Percentiles rank a stretch among this genome's conserved stretches.
Evolutionary conservation across 83 land plant genomes (phyloP).

Genomic region (Diphasiastrum complanatum): DNA sequence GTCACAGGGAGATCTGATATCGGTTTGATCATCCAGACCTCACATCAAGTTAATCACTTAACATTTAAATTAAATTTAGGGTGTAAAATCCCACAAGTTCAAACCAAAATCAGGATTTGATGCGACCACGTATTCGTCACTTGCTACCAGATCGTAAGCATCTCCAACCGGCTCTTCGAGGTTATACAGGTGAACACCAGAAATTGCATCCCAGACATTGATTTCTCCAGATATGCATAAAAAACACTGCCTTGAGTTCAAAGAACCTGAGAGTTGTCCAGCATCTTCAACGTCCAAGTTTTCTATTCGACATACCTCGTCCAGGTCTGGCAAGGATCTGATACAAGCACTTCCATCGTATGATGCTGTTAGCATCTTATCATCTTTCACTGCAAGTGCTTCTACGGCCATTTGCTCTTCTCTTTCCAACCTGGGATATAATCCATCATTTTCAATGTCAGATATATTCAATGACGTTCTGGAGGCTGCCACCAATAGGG

Average conservation of each 20-base stretch:
- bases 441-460: not conserved
- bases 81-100: constrained; percentile 7
- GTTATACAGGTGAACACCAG: constrained; percentile 7
- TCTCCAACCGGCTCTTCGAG: not conserved
- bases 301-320: not conserved
- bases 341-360: constrained; percentile 4
- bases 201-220: constrained; percentile 8
- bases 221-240: constrained; percentile 6
- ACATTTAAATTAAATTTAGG: too few species aligned
- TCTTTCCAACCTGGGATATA: not conserved
- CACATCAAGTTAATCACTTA: too few species aligned
- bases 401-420: constrained; percentile 3
- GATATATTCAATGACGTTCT: not conserved
- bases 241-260: constrained; percentile 7
- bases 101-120: not conserved
- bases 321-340: not conserved
- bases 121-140: not conserved
- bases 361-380: constrained; percentile 8
- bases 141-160: constrained; percentile 6
- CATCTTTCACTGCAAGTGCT: not conserved
- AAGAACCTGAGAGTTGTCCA: not conserved
- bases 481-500: not conserved
- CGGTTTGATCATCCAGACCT: too few species aligned
- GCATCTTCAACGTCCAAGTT: not conserved
- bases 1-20: too few species aligned